phyloP scores from a whole-genome alignment of 2,329 filamentous ascomycete genomes.

The Knufia fluminis region DNA sequence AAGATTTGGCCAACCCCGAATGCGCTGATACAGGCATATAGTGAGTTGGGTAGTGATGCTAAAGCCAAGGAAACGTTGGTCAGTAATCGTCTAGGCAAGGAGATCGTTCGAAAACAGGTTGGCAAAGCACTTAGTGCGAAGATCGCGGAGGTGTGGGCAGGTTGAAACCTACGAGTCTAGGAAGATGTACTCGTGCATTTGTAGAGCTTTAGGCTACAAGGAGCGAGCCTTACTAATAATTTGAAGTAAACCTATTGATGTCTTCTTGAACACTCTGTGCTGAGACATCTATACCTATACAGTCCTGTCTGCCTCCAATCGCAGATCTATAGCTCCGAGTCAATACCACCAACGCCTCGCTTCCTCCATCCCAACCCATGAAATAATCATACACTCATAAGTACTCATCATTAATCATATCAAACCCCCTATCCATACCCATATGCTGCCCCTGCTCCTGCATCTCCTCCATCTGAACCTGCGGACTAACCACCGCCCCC shows the following conservation, averaged over 20 bases:
- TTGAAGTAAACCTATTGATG: too few relatives aligned
- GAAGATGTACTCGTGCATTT: too few relatives aligned
- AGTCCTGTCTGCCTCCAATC: not conserved
- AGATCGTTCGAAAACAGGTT: conserved; percentile 60
- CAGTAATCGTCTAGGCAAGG: conserved; percentile 43
- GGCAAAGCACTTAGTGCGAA: conserved; percentile 56
- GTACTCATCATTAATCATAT: conserved; percentile 19
- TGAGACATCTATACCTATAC: too few relatives aligned
- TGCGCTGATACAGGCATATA: conserved; percentile 61
- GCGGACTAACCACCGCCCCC: conserved; percentile 12
- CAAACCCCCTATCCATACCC: conserved; percentile 7
- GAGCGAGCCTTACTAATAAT: too few relatives aligned
- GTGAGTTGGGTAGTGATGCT: conserved; percentile 41
- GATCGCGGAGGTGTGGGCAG: conserved; percentile 8
- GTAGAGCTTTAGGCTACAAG: too few relatives aligned
- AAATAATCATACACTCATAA: conserved; percentile 13
- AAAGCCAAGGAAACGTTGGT: conserved; percentile 48
- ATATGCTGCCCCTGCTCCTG: conserved; percentile 8
- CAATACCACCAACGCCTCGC: too few relatives aligned
- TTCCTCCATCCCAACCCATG: not conserved
- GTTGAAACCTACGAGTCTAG: not conserved
- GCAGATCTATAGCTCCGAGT: too few relatives aligned
- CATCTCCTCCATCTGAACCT: conserved; percentile 5
- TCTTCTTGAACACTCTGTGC: too few relatives aligned
- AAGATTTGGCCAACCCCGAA: conserved; percentile 66